Percentiles rank a stretch among this genome's conserved stretches.
These are phyloP conservation scores for Septoria linicola DNA, from an alignment of 2,329 filamentous ascomycete species.

Conservation along the genomic window DNA sequence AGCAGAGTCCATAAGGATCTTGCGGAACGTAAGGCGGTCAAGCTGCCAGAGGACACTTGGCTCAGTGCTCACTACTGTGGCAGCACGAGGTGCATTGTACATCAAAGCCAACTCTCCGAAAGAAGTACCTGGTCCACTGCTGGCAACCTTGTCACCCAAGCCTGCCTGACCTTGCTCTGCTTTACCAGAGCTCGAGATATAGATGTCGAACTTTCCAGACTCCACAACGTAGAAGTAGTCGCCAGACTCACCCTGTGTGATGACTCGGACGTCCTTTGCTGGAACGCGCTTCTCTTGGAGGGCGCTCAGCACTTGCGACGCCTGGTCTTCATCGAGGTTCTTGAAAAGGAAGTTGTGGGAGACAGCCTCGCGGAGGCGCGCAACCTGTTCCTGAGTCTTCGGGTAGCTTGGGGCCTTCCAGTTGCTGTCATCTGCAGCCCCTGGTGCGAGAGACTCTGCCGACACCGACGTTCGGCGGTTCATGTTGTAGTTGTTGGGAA, in stretches of 20 bases:
- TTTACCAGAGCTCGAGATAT: slow-evolving; percentile 75
- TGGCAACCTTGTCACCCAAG: slow-evolving; percentile 77
- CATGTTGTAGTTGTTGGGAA: slow-evolving; percentile 92
- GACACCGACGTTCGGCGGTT: slow-evolving; percentile 92
- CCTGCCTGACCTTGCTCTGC: slow-evolving; percentile 79
- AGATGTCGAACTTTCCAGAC: slow-evolving; percentile 83
- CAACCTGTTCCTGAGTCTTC: slow-evolving; percentile 78
- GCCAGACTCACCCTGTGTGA: slow-evolving; percentile 90
- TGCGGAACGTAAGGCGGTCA: slow-evolving; percentile 92
- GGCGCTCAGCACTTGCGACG: slow-evolving; percentile 79
- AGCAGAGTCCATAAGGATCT: slow-evolving; percentile 96
- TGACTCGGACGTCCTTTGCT: slow-evolving; percentile 85
- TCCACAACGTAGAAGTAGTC: slow-evolving; percentile 99
- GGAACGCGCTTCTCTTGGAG: slow-evolving; percentile 94
- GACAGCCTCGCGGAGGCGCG: slow-evolving; percentile 76
- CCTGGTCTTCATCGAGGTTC: slow-evolving; percentile 92
- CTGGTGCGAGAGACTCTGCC: slow-evolving; percentile 91
- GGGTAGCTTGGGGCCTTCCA: slow-evolving; percentile 85
- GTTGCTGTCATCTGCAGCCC: slow-evolving; percentile 76
- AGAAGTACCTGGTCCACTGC: slow-evolving; percentile 81
- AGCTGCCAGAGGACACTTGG: slow-evolving; percentile 87
- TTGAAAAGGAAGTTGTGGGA: slow-evolving; percentile 90
- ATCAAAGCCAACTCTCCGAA: slow-evolving; percentile 97
- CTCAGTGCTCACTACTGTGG: slow-evolving; percentile 84
- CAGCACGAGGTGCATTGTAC: slow-evolving; percentile 96